Evolutionary conservation across 441 rosid genomes (phyloP).

Genomic region (Syzygium syzygioides): DNA sequence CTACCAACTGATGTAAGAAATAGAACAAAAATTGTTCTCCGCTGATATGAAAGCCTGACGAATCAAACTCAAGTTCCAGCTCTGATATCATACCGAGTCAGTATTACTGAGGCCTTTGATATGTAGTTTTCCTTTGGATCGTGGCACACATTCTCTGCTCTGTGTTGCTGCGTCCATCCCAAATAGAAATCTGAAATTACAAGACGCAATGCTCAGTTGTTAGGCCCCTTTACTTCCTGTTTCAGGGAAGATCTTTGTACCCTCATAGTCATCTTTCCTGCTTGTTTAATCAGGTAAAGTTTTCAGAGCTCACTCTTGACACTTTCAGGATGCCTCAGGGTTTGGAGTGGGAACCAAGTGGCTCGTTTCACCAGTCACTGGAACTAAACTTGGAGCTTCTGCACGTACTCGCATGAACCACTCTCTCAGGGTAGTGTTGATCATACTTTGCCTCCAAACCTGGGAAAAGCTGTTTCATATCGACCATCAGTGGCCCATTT

Average conservation of each 20-base stretch:
- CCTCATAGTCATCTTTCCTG: neutral
- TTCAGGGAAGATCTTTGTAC: conserved; percentile 4
- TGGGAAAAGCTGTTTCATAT: conserved; percentile 73
- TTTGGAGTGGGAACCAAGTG: conserved; percentile 96
- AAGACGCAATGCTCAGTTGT: conserved; percentile 64
- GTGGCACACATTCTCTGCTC: conserved; percentile 57
- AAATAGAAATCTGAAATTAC: conserved; percentile 61
- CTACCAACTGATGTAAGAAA: no score
- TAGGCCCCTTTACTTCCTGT: conserved; percentile 8
- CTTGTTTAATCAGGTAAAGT: conserved; percentile 63
- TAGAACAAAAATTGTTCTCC: no score
- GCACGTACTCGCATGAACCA: conserved; percentile 51
- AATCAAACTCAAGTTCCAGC: no score
- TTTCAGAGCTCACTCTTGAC: conserved; percentile 91
- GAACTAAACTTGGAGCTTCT: conserved; percentile 40
- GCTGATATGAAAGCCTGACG: no score
- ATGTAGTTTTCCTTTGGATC: conserved; percentile 80
- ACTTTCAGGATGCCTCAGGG: conserved; percentile 93
- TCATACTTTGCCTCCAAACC: conserved; percentile 86
- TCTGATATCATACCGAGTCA: no score
- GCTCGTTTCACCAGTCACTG: conserved; percentile 64
- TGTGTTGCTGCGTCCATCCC: conserved; percentile 33
- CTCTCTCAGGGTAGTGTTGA: conserved; percentile 59
- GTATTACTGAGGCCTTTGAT: conserved; percentile 53
- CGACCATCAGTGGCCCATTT: conserved; percentile 82